Conservation (phyloP, 768 basidiomycete species). For the Kwoniella europaea region DNA sequence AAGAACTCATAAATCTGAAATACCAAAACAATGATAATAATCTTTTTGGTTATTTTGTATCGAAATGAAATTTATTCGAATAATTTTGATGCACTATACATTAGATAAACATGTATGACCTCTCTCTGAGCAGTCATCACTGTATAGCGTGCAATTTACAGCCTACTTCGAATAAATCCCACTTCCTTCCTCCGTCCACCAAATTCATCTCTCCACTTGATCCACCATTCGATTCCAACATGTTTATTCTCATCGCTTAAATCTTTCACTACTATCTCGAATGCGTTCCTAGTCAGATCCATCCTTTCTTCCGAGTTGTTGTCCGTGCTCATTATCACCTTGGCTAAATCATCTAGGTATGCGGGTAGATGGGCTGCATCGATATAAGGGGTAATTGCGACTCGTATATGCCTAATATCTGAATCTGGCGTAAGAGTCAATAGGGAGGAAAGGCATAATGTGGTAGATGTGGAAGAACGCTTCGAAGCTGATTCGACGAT, state of each 20-base stretch:
- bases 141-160: not conserved
- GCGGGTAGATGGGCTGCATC: not conserved
- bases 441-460: not conserved
- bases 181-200: not conserved
- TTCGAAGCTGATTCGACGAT: conserved; percentile 28
- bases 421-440: not conserved
- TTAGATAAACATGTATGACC: not conserved
- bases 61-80: too few species aligned
- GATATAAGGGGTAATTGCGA: conserved; percentile 21
- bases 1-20: too few species aligned
- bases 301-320: conserved; percentile 17
- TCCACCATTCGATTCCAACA: conserved; percentile 42
- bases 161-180: conserved; percentile 4
- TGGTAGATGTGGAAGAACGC: conserved; percentile 2
- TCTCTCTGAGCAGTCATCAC: not conserved
- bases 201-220: conserved; percentile 17
- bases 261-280: conserved; percentile 35
- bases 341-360: conserved; percentile 29
- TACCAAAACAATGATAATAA: too few species aligned
- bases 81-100: not conserved
- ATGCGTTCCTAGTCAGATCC: conserved; percentile 23
- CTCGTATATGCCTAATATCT: conserved; percentile 5
- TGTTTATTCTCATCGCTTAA: conserved; percentile 31
- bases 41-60: too few species aligned
- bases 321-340: conserved; percentile 5